Evolutionary conservation across 202 grass and related monocot species (phyloP), one percentile per base, ranked within the genome.

Genomic region (Panicum virgatum): DNA sequence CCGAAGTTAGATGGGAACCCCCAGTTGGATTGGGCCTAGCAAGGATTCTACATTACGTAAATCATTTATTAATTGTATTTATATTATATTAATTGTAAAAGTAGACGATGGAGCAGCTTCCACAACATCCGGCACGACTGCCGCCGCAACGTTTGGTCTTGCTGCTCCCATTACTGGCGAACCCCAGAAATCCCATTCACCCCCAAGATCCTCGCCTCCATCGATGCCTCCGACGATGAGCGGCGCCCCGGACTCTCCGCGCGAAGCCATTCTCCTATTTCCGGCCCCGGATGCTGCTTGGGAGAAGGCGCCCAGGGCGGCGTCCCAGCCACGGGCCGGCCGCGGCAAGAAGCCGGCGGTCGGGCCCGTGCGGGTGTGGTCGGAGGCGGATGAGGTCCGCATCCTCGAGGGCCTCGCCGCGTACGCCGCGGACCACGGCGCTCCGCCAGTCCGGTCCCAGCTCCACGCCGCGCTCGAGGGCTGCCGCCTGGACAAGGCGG

Each of bases 351-450:
- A 37, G 37, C 60, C 47, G 6, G 20, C 3, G 10, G 9, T 1
- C 2, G 12, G 12, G 22, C 13, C 1, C 45, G 3, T 0, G 30
- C 53, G 54, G 16, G 64, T 78, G 16, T 85, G 73, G 73, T 85
- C 83, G 12, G 30, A 20, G 45, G 54, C 45, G 5, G 83, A 85
- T 2, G 54, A 85, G 7, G 44, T 85, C 34, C 7, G 32, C 56
- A 85, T 72, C 74, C 66, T 85, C 20, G 56, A 79, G 66, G 25
- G 30, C 54, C 65, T 85, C 8, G 65, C 75, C 44, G 22, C 15
- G 22, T 20, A 62, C 32, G 22, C 39, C 11, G 13, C 7, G 45
- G 5, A 1, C 0, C 42, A 63, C 57, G 43, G 66, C 16, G 7
- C 6, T 12, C 46, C 60, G 23, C 68, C 47, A n/a, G 19, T 0